These are phyloP conservation scores for Perilla frutescens DNA, from an alignment of 257 asterid species.

Conservation along the genomic window DNA sequence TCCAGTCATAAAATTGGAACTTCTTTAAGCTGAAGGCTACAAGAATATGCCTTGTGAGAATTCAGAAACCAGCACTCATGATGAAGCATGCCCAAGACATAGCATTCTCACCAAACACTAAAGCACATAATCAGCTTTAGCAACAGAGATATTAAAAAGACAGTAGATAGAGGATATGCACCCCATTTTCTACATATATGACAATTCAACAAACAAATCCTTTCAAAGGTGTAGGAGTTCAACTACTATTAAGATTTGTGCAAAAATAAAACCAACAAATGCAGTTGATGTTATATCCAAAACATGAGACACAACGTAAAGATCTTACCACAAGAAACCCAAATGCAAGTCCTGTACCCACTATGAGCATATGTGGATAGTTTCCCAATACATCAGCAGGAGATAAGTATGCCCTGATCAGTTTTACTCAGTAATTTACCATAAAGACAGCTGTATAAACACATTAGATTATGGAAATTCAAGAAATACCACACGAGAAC, in stretches of 20 bases:
- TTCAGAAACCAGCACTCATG: conserved; percentile 55
- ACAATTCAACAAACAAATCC: background rate
- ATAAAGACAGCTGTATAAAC: conserved; percentile 6
- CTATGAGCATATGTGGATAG: conserved; percentile 68
- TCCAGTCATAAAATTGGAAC: background rate
- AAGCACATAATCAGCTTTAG: background rate
- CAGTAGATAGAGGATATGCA: too few species aligned
- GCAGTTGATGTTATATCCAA: background rate
- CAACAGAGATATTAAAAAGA: conserved; percentile 25
- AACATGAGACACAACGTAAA: too few species aligned
- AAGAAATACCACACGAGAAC: conserved; percentile 75
- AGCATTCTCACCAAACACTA: background rate
- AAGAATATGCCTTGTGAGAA: conserved; percentile 12
- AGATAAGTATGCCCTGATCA: conserved; percentile 81
- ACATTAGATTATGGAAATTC: conserved; percentile 8
- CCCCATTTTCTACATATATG: background rate
- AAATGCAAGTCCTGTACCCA: conserved; percentile 91
- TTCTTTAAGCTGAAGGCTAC: background rate
- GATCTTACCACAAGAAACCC: conserved; percentile 91
- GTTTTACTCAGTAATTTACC: conserved; percentile 28
- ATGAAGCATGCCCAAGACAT: conserved; percentile 1
- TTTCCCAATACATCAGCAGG: conserved; percentile 67
- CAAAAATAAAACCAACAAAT: conserved; percentile 1
- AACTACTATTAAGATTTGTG: conserved; percentile 15
- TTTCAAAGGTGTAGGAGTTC: background rate